Base-by-base conservation (phyloP, 179 eudicot species). In the Beta lomatogona region DNA sequence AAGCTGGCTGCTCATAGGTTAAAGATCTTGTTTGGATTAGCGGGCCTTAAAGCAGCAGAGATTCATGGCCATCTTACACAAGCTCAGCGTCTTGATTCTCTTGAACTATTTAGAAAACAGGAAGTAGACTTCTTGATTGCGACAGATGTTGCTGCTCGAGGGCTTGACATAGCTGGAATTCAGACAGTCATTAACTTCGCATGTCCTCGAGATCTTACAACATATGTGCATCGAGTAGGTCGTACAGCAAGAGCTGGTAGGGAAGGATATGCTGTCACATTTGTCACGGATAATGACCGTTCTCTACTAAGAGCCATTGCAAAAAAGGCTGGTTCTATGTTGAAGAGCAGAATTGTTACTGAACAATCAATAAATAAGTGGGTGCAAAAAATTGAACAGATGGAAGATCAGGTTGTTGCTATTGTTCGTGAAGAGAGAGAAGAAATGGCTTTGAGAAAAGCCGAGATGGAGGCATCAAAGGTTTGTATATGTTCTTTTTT, bases 201-300 rank as follows among this genome's bases (percentile, higher is more conserved):
- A 41, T 96, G 99, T 83, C 99, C 99, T 45, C 92, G 97, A 79
- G 93, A 92, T 73, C 91, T 95, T 80, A 94, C 86, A 9, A 92
- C 89, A 81, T 96, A 96, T 86, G 92, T 96, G 81, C 99, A 96
- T 88, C 93, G 99, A 83, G 99, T 94, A 16, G 99, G 99, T 88
- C 99, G 99, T 21, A 96, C 99, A 71, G 99, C 99, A 79, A 92
- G 99, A 89, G 98, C 98, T 79, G 98, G 98, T 73, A 87, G 92
- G 86, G 91, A 88, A 90, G 99, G 99, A 55, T 91, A 85, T 88
- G 96, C 99, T 86, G 97, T 96, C 80, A 96, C 99, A 71, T 96
- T 96, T 87, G 90, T 92, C 78, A 88, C 99, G 22, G 99, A 96
- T 86, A 93, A 90, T 86, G 99, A 96, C 73, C 89, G 97, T 71